phyloP scores from a whole-genome alignment of 306 rosid species.

The Cucumis melo region DNA sequence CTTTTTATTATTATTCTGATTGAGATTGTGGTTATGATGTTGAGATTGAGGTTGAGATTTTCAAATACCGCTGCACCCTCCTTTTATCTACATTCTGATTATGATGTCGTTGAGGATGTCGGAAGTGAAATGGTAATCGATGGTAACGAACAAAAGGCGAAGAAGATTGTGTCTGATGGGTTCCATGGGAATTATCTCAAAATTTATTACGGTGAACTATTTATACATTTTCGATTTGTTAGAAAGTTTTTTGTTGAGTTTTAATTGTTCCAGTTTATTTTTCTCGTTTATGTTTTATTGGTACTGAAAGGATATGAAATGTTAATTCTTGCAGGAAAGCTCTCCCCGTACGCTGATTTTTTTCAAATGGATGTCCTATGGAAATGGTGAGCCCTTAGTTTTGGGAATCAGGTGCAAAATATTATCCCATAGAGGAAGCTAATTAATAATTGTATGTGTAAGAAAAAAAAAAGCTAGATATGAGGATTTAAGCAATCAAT shows the following conservation, averaged over 20 bases:
- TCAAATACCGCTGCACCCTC: no score
- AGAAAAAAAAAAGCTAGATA: no score
- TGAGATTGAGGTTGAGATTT: no score
- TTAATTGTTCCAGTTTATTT: background rate
- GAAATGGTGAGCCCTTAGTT: slow-evolving; percentile 41
- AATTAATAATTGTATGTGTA: background rate
- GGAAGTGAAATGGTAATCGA: slow-evolving; percentile 34
- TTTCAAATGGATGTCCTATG: slow-evolving; percentile 73
- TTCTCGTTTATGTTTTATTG: background rate
- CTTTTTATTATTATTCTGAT: no score
- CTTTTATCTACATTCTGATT: no score
- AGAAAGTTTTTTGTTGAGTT: background rate
- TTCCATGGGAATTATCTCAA: slow-evolving; percentile 38
- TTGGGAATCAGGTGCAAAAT: background rate
- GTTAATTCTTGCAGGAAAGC: slow-evolving; percentile 40
- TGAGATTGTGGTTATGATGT: no score
- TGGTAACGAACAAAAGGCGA: slow-evolving; percentile 16
- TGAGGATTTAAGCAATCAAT: no score
- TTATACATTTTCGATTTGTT: background rate
- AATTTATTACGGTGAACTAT: slow-evolving; percentile 40
- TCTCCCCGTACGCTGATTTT: slow-evolving; percentile 67
- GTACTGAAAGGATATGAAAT: background rate
- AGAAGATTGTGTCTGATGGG: slow-evolving; percentile 15
- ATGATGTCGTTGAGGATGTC: slow-evolving; percentile 19
- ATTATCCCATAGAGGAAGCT: background rate